phyloP scores from a whole-genome alignment of 2,329 filamentous ascomycete species.

The Sporothrix inflata region DNA sequence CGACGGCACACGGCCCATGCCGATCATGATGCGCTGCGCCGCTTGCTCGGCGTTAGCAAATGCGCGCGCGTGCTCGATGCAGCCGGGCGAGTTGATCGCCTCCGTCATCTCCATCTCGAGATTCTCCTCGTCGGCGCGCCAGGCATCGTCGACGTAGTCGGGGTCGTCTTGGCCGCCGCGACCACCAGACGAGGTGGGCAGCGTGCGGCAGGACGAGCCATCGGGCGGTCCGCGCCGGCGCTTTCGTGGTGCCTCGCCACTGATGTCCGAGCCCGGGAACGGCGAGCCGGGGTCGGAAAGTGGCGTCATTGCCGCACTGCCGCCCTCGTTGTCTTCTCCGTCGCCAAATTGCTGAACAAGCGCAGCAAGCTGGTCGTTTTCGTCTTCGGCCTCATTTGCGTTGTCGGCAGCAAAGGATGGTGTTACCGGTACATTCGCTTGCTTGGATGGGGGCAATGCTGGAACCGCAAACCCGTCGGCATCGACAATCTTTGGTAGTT shows the following conservation, averaged over 20 bases:
- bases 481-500: conserved; percentile 45
- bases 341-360: conserved; percentile 53
- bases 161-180: conserved; percentile 40
- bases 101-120: conserved; percentile 72
- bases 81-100: conserved; percentile 65
- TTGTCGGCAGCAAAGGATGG: background rate
- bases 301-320: conserved; percentile 15
- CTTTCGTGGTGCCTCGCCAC: conserved; percentile 15
- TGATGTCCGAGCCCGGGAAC: background rate
- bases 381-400: conserved; percentile 30
- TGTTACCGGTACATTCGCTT: conserved; percentile 29
- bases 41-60: conserved; percentile 62
- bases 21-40: conserved; percentile 41
- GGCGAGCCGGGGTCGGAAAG: conserved; percentile 22
- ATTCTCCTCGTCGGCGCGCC: conserved; percentile 64
- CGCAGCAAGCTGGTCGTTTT: conserved; percentile 43
- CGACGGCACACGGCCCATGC: conserved; percentile 22
- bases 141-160: conserved; percentile 64
- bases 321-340: conserved; percentile 36
- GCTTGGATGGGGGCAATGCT: conserved; percentile 42
- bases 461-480: conserved; percentile 72
- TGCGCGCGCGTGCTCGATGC: conserved; percentile 58
- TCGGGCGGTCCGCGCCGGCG: conserved; percentile 29
- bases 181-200: conserved; percentile 28
- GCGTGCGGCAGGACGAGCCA: conserved; percentile 34